These are phyloP conservation scores for Alnus glutinosa DNA, from an alignment of 306 rosid species.

Conservation along the genomic window DNA sequence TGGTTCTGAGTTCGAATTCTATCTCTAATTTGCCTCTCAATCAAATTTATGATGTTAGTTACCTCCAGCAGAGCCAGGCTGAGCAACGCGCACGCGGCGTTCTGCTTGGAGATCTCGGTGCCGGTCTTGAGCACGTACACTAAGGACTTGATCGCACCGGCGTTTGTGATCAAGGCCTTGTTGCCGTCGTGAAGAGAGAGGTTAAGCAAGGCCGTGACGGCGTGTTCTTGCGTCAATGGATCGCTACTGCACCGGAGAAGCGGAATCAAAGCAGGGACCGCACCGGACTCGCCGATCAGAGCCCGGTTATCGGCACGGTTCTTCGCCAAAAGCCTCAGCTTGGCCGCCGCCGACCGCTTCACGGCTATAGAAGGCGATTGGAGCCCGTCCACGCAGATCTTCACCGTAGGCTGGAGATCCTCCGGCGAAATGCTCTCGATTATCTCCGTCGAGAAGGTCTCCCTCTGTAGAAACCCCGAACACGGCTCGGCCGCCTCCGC, in stretches of 20 bases:
- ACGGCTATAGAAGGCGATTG: conserved; percentile 71
- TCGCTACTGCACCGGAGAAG: conserved; percentile 87
- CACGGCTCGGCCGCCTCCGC: conserved; percentile 72
- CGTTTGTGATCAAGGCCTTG: conserved; percentile 65
- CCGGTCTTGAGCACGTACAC: conserved; percentile 91
- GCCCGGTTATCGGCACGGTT: conserved; percentile 82
- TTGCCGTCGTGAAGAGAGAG: conserved; percentile 82
- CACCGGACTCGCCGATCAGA: conserved; percentile 89
- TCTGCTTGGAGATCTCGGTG: conserved; percentile 85
- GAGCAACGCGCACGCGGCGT: conserved; percentile 90
- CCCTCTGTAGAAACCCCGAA: conserved; percentile 81
- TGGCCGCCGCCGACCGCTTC: conserved; percentile 94
- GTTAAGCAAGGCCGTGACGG: conserved; percentile 82
- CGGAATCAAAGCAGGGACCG: conserved; percentile 82
- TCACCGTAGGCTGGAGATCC: conserved; percentile 97
- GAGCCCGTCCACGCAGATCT: conserved; percentile 84
- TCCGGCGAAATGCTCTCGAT: conserved; percentile 98
- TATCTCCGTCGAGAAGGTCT: conserved; percentile 86
- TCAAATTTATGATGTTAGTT: no score
- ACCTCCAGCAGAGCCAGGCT: conserved; percentile 74
- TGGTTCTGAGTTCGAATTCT: no score
- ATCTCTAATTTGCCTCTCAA: no score
- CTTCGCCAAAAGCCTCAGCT: conserved; percentile 84
- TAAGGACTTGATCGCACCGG: conserved; percentile 82
- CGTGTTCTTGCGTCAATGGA: conserved; percentile 95